Evolutionary conservation across 208 protist species (phyloP).

Genomic region (Trypanosoma platydactyli): DNA sequence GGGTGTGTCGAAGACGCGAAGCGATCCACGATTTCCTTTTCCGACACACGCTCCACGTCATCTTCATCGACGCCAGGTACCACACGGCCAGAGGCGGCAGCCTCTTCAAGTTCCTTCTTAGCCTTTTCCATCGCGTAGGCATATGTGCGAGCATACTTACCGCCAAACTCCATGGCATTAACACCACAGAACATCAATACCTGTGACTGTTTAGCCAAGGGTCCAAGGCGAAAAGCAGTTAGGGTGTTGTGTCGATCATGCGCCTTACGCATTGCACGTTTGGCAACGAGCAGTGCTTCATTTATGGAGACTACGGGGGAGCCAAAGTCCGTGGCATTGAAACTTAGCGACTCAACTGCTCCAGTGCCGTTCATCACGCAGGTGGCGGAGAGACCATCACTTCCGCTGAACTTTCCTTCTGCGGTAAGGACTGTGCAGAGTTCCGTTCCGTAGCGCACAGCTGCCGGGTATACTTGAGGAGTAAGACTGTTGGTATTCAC

Average conservation of each 20-base stretch:
- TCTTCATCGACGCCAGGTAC: conserved; percentile 39
- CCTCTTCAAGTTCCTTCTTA: conserved; percentile 59
- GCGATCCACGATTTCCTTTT: conserved; percentile 55
- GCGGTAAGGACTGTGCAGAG: conserved; percentile 60
- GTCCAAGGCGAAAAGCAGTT: conserved; percentile 52
- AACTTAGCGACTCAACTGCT: conserved; percentile 44
- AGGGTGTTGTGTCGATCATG: conserved; percentile 76
- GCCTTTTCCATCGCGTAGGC: conserved; percentile 78
- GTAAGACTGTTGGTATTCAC: conserved; percentile 32
- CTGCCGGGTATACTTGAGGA: conserved; percentile 45
- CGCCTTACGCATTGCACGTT: conserved; percentile 52
- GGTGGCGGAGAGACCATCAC: conserved; percentile 31
- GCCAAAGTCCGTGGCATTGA: conserved; percentile 29
- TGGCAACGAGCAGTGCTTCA: conserved; percentile 51
- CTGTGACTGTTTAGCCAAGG: conserved; percentile 70
- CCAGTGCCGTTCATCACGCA: conserved; percentile 78
- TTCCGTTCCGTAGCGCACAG: conserved; percentile 68
- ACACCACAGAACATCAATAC: conserved; percentile 67
- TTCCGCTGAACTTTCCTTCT: conserved; percentile 27
- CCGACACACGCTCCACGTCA: conserved; percentile 52
- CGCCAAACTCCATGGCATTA: conserved; percentile 65
- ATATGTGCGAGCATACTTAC: conserved; percentile 87
- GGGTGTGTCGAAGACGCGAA: conserved; percentile 86
- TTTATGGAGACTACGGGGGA: conserved; percentile 50
- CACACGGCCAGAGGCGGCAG: conserved; percentile 35